Evolutionary conservation across 495 filamentous ascomycete species (phyloP), one percentile per base, ranked within the genome.

Genomic region (Geopyxis carbonaria): DNA sequence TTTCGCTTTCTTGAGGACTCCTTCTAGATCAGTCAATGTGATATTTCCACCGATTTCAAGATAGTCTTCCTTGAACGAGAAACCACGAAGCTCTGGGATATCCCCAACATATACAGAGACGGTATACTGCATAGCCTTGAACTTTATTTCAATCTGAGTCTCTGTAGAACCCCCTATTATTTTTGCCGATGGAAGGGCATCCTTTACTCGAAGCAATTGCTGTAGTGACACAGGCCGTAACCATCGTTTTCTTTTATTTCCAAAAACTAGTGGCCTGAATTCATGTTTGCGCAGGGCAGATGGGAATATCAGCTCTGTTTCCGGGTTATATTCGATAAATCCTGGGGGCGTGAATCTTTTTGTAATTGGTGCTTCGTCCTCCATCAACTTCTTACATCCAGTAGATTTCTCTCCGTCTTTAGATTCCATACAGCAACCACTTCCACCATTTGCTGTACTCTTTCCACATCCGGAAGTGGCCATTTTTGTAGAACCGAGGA

Each of bases 91-190:
- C 59, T 95, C 89, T 1, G 80, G 63, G 46, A 97, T 93, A 52
- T 97, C 89, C 19, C 85, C 85, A 10, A 95, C 75, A 54, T 78
- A 95, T 0, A 97, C 86, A 0, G 84, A 94, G 4, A 77, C 73
- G 8, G 73, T 70, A 56, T 93, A 97, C 48, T 83, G 73, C 70
- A 91, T 74, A 2, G 73, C 82, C 64, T 97, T 95, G 68, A 97
- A 97, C 55, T 93, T 94, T 60, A 92, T 77, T 59, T 97, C 89
- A 38, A 97, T 94, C 57, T 94, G 89, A 0, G 87, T 95, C 60
- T 97, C 89, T 3, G 83, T 92, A 56, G 83, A 92, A 29, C 89
- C 89, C 19, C 86, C 87, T 44, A 97, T 93, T 42, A 97, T 68
- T 60, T 97, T 97, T 2, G 87, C 81, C 4, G 75, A 73, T 0